These are phyloP conservation scores for Friedmanniomyces simplex DNA, from an alignment of 495 filamentous ascomycete species.

Conservation along the genomic window DNA sequence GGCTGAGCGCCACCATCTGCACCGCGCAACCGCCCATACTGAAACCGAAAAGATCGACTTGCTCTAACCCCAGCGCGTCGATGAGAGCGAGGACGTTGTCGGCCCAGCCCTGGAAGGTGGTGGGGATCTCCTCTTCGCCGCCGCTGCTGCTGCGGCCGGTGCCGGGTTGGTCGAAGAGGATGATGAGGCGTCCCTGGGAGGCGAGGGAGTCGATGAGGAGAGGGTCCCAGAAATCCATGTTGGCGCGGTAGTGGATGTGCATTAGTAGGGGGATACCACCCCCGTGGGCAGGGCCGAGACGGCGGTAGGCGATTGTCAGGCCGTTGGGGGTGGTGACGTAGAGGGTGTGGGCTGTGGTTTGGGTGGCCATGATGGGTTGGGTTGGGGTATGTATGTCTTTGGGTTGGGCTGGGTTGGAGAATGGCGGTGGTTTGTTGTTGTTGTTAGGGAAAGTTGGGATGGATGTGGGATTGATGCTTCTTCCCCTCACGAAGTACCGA, in stretches of 20 bases:
- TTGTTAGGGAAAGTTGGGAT: too few species aligned
- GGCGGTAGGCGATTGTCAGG: conserved; percentile 33
- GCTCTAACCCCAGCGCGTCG: conserved; percentile 19
- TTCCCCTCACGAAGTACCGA: too few species aligned
- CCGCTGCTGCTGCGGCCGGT: conserved; percentile 9
- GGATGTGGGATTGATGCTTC: too few species aligned
- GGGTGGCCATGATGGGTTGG: background rate
- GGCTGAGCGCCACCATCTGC: conserved; percentile 23
- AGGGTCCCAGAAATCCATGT: conserved; percentile 24
- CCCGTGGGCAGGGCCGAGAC: conserved; percentile 24
- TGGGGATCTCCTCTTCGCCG: conserved; percentile 9
- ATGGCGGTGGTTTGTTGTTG: too few species aligned
- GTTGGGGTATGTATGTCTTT: background rate
- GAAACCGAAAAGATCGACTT: conserved; percentile 26
- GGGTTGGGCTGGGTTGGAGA: too few species aligned
- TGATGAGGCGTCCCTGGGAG: too few species aligned
- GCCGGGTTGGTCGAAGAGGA: conserved; percentile 23
- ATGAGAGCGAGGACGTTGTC: conserved; percentile 22
- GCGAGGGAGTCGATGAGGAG: conserved; percentile 21
- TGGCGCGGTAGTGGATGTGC: conserved; percentile 31
- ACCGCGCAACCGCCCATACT: conserved; percentile 22
- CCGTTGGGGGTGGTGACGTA: background rate
- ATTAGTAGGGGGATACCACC: conserved; percentile 29
- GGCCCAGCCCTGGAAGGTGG: conserved; percentile 22
- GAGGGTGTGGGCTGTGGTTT: background rate